Percentiles rank a stretch among this genome's conserved stretches.
Conservation (phyloP, 345 rosid species). For the Salix caprea region DNA sequence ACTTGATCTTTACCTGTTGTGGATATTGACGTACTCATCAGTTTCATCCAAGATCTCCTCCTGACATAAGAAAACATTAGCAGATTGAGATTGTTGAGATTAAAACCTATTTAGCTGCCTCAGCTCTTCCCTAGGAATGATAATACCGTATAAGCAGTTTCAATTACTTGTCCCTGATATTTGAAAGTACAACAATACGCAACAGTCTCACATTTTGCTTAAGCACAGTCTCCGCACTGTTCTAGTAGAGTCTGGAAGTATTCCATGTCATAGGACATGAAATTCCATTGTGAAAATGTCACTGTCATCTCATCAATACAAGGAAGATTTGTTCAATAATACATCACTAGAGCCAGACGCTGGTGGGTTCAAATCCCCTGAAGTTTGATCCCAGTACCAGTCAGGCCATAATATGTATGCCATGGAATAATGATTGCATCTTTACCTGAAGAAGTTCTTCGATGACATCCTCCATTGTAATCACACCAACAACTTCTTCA, state of each 20-base stretch:
- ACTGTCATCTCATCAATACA: neutral
- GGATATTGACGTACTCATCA: constrained; percentile 88
- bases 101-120: neutral
- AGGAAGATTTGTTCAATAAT: neutral
- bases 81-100: neutral
- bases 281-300: neutral
- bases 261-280: neutral
- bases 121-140: neutral
- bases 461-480: constrained; percentile 92
- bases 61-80: constrained; percentile 38
- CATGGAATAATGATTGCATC: neutral
- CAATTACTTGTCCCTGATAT: neutral
- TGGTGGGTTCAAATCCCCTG: neutral
- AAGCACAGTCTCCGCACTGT: neutral
- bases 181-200: neutral
- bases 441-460: constrained; percentile 97
- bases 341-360: neutral
- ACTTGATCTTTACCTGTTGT: constrained; percentile 47
- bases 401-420: neutral
- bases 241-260: neutral
- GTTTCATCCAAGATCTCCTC: constrained; percentile 98
- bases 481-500: constrained; percentile 87
- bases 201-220: neutral
- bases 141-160: neutral
- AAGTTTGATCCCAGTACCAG: neutral